A percentile compares a stretch with the other conserved stretches of the same genome.
phyloP scores from a whole-genome alignment of 768 basidiomycete genomes.

The Boletus pseudopeckii region DNA sequence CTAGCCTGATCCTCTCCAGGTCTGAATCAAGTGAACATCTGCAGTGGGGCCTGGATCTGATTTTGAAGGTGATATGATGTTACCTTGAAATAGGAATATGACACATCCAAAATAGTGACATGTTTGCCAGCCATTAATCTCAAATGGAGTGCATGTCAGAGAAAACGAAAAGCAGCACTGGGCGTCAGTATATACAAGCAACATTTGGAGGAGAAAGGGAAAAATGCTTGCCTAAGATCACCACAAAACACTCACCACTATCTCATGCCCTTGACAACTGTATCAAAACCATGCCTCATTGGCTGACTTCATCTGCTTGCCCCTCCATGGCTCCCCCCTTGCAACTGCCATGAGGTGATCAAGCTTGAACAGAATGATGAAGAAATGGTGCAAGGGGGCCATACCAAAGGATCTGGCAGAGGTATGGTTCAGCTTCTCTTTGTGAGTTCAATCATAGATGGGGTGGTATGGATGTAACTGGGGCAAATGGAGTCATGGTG shows the following conservation, averaged over 20 bases:
- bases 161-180: not conserved
- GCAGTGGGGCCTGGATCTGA: not conserved
- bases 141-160: slow-evolving; percentile 76
- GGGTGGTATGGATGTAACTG: slow-evolving; percentile 29
- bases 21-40: not conserved
- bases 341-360: slow-evolving; percentile 46
- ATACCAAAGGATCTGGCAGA: slow-evolving; percentile 67
- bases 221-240: slow-evolving; percentile 49
- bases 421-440: slow-evolving; percentile 69
- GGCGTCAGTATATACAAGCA: not conserved
- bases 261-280: slow-evolving; percentile 72
- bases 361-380: slow-evolving; percentile 66
- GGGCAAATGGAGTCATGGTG: slow-evolving; percentile 24
- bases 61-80: not conserved
- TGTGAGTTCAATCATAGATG: slow-evolving; percentile 58
- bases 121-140: slow-evolving; percentile 65
- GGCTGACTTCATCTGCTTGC: slow-evolving; percentile 12
- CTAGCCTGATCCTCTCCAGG: slow-evolving; percentile 36
- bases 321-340: slow-evolving; percentile 24
- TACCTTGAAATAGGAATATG: slow-evolving; percentile 50
- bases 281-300: slow-evolving; percentile 46
- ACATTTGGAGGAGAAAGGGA: not conserved
- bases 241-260: slow-evolving; percentile 78
- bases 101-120: slow-evolving; percentile 72
- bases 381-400: slow-evolving; percentile 63